Percentiles rank a stretch among this genome's conserved stretches.
phyloP scores from a whole-genome alignment of 2,329 filamentous ascomycete species.

The Diplodia seriata region DNA sequence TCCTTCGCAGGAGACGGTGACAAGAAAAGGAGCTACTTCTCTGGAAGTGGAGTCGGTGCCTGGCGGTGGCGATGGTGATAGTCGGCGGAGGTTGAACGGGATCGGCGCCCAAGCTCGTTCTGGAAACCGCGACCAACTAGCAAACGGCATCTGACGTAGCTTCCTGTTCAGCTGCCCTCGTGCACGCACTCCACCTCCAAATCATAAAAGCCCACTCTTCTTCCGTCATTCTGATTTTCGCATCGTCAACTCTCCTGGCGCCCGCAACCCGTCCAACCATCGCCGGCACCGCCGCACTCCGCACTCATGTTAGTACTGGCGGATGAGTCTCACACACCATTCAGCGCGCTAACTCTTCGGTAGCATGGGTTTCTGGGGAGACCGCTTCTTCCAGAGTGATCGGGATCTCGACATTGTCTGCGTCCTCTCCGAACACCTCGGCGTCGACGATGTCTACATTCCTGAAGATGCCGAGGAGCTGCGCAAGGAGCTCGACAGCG shows the following conservation, averaged over 20 bases:
- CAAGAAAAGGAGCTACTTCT: too few relatives aligned
- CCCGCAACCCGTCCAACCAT: background rate
- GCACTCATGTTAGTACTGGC: background rate
- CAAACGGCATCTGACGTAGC: background rate
- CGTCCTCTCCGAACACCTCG: background rate
- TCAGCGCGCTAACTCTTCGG: background rate
- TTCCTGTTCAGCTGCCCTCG: background rate
- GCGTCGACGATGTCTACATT: background rate
- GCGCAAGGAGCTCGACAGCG: conserved; percentile 2
- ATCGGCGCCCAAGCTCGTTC: background rate
- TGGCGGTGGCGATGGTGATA: background rate
- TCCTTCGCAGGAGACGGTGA: too few relatives aligned
- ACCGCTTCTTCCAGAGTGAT: background rate
- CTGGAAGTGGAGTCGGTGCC: too few relatives aligned
- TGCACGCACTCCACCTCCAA: too few relatives aligned
- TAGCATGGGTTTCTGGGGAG: background rate
- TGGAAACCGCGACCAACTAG: background rate
- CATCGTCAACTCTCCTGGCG: background rate
- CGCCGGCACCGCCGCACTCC: background rate
- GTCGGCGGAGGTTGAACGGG: background rate
- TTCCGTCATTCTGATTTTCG: background rate
- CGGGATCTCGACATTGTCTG: background rate
- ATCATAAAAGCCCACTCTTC: too few relatives aligned
- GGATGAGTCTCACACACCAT: background rate
- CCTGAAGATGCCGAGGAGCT: background rate